Evolutionary conservation across 2,329 filamentous ascomycete species (phyloP), one percentile per base, ranked within the genome.

Genomic region (Sporothrix brasiliensis): DNA sequence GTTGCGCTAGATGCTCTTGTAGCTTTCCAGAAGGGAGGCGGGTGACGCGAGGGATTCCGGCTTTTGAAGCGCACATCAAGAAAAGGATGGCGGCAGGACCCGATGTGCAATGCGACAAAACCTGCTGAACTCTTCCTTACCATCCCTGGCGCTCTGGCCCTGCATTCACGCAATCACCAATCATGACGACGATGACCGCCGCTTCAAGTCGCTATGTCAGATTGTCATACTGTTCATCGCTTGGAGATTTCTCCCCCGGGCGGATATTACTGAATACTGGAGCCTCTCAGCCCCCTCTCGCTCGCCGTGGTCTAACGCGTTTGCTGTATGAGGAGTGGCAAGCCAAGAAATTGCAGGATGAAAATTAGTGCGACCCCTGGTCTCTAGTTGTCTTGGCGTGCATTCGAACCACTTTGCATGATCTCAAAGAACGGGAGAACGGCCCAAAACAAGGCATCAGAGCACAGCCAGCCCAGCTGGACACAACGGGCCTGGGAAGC

Each of bases 341-440:
- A 24, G 65, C 65, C 50, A 56, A 67, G 65, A 67, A 56, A 67
- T 67, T 67, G 65, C 65, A 67, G 65, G 65, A 56, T 52, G 50
- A 54, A 56, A 67, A 66, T 7, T 50, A 67, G 49, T 41, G 24
- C 41, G 24, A 30, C 16, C 65, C 65, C 65, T 34, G 21, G 14
- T 21, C 44, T 44, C 39, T 7, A 44, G 16, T 14, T 16, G 34
- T 67, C 65, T 67, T 67, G 65, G 65, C 65, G 56, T 54, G n/a
- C 50, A 34, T 67, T 21, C 39, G n/a, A 56, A 41, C 34, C 44
- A 21, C 58, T 4, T 44, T 44, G 41, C 41, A 16, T 11, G 41
- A 13, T 16, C 41, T 21, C 27, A 41, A 16, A 41, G 27, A 60
- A 49, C 10, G 41, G 49, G 19, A 47, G 58, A 47, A 49, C 27